Evolutionary conservation across 2,329 filamentous ascomycete species (phyloP), one percentile per base, ranked within the genome.

Genomic region (Pseudogymnoascus sp.): DNA sequence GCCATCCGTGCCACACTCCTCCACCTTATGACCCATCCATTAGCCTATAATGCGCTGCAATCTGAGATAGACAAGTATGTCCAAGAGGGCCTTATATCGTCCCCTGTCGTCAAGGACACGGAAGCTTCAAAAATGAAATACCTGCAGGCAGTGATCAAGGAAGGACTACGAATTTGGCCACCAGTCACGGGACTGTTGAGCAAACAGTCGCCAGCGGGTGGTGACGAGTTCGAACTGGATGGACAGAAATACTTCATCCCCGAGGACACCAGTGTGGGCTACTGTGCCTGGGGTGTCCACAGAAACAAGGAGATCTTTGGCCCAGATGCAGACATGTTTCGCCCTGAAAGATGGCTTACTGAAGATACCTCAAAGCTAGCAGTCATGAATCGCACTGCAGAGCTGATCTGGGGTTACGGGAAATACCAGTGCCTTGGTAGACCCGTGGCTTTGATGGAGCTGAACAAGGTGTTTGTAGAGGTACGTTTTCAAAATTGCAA

Each of bases 1-100:
- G 77, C 77, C 1, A 76, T 86, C 8, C 77, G 82, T 2, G 73
- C 77, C 37, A 81, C 77, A 1, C 64, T 85, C 60, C 75, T 84
- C 20, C 76, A 81, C 67, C 68, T 85, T 61, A 75, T 79, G 20
- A 80, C 76, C n/a, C 78, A 75, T 22, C 78, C 79, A 0, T 72
- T 72, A 1, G 75, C 82, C 0, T 75, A 78, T 61, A 61, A 65
- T 3, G 77, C 71, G 2, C 71, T 86, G 0, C 75, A 76, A 4
- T 71, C 63, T 0, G 80, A 85, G 64, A 76, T 80, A 7, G 72
- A 75, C 64, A 64, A 64, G 5, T 76, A 75, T 0, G 68, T 77
- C 62, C 69, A 70, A 9, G 65, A 69, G 9, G 70, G 77, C 59
- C 67, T 67, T 3, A 71, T 79, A 9, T 73, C 73, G 9, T 41